Conservation (phyloP, 2,329 filamentous ascomycete species). For the Botrytis galanthina region DNA sequence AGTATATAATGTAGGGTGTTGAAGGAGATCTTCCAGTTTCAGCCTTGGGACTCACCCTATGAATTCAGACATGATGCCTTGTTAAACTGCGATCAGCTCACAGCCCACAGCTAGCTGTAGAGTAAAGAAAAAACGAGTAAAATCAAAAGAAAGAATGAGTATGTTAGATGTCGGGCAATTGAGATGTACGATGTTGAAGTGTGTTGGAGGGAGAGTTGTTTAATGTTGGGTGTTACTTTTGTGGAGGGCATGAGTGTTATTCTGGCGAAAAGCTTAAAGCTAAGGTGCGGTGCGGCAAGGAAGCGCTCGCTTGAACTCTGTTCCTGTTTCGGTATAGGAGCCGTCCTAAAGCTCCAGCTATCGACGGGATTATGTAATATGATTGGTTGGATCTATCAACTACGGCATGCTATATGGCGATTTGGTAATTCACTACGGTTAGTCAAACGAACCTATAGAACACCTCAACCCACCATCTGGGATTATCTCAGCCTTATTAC, state of each 20-base stretch:
- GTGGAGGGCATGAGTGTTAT: slow-evolving; percentile 15
- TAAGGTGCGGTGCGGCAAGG: slow-evolving; percentile 5
- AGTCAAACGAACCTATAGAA: background rate
- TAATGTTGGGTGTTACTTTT: background rate
- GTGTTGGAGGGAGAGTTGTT: slow-evolving; percentile 5
- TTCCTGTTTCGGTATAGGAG: background rate
- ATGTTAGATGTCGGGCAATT: slow-evolving; percentile 21
- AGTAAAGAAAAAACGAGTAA: slow-evolving; percentile 12
- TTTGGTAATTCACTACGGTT: background rate
- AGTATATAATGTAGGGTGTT: slow-evolving; percentile 27
- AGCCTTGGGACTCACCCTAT: slow-evolving; percentile 50
- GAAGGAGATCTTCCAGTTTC: slow-evolving; percentile 8
- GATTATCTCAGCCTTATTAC: background rate
- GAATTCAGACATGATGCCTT: slow-evolving; percentile 55
- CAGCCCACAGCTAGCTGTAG: slow-evolving; percentile 37
- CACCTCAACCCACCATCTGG: background rate
- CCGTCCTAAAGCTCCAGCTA: background rate
- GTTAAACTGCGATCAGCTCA: slow-evolving; percentile 34
- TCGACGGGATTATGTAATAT: background rate
- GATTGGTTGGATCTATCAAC: background rate
- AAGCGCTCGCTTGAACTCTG: slow-evolving; percentile 19
- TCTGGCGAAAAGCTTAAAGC: slow-evolving; percentile 20
- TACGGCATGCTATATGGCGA: background rate
- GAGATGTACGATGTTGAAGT: slow-evolving; percentile 3
- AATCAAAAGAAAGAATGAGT: slow-evolving; percentile 12